These are phyloP conservation scores for Grigorovia transvaalensis DNA, from an alignment of 805 yeast species.

Conservation along the genomic window DNA sequence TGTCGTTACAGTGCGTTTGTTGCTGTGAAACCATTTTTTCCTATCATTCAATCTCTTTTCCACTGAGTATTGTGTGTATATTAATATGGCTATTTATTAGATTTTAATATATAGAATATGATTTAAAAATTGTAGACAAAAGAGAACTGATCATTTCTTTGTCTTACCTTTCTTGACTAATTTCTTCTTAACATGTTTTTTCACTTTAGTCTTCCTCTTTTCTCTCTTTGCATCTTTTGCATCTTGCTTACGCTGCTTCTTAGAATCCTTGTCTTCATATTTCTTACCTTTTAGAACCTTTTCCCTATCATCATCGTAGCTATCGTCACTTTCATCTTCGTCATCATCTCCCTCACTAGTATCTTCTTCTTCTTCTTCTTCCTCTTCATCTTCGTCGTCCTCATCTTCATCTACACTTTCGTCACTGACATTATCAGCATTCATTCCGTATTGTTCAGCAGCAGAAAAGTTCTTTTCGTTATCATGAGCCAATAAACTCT, in stretches of 20 bases:
- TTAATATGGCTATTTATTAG: background rate
- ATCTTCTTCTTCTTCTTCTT: conserved; percentile 9
- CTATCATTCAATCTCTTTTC: too few relatives aligned
- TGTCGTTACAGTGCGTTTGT: too few relatives aligned
- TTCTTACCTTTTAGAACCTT: conserved; percentile 56
- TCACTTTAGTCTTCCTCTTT: conserved; percentile 71
- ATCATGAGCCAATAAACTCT: conserved; percentile 45
- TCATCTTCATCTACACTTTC: conserved; percentile 14
- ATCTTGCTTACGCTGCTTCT: conserved; percentile 61
- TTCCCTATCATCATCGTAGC: conserved; percentile 29
- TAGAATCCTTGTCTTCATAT: conserved; percentile 66
- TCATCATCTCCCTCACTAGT: conserved; percentile 5
- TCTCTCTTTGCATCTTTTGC: conserved; percentile 73
- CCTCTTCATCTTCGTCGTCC: conserved; percentile 16
- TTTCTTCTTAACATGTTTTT: conserved; percentile 73
- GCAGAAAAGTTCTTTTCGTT: conserved; percentile 21
- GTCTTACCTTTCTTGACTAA: conserved; percentile 47
- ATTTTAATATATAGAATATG: background rate
- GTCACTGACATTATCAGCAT: conserved; percentile 18
- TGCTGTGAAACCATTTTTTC: background rate
- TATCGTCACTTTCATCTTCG: conserved; percentile 27
- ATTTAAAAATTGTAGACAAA: background rate
- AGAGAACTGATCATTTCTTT: conserved; percentile 19
- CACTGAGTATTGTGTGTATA: too few relatives aligned
- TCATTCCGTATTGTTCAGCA: conserved; percentile 14